These are phyloP conservation scores for Austroboletus eburneus DNA, from an alignment of 768 basidiomycete genomes.

Conservation along the genomic window DNA sequence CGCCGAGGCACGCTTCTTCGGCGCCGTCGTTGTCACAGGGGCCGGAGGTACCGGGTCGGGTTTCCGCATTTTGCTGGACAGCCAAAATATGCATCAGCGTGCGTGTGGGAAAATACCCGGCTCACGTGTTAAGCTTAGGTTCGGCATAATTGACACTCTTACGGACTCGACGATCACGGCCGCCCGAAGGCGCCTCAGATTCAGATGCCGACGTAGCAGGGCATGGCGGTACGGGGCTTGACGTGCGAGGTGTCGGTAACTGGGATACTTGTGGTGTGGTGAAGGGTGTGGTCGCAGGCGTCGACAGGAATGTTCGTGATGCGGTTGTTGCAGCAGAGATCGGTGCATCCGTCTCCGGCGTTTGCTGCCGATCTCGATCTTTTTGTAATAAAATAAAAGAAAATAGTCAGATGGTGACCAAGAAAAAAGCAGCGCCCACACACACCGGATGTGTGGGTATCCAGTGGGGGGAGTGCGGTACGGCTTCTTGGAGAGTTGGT, in stretches of 20 bases:
- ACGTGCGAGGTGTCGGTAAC: constrained; percentile 49
- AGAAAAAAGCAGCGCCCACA: neutral
- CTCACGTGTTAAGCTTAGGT: constrained; percentile 84
- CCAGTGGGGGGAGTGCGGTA: constrained; percentile 31
- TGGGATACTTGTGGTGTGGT: constrained; percentile 33
- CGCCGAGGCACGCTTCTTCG: constrained; percentile 44
- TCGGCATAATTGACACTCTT: constrained; percentile 87
- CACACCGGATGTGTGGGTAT: constrained; percentile 37
- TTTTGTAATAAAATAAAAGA: constrained; percentile 6
- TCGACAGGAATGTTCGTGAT: constrained; percentile 39
- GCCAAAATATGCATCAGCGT: constrained; percentile 6
- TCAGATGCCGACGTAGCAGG: constrained; percentile 33
- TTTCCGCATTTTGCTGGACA: constrained; percentile 80
- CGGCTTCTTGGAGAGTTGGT: constrained; percentile 52
- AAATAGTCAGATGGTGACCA: constrained; percentile 14
- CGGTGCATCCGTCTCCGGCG: constrained; percentile 34
- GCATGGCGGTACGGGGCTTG: constrained; percentile 40
- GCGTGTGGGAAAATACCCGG: neutral
- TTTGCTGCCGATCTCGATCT: constrained; percentile 37
- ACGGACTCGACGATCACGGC: constrained; percentile 54
- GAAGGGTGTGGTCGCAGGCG: constrained; percentile 41
- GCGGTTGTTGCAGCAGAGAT: constrained; percentile 35
- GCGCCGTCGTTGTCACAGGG: constrained; percentile 24
- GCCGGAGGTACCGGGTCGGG: constrained; percentile 53
- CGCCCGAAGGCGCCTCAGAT: constrained; percentile 25